Evolutionary conservation across 176 grass and related monocot genomes (phyloP), one percentile per base, ranked within the genome.

Genomic region (Typha latifolia): DNA sequence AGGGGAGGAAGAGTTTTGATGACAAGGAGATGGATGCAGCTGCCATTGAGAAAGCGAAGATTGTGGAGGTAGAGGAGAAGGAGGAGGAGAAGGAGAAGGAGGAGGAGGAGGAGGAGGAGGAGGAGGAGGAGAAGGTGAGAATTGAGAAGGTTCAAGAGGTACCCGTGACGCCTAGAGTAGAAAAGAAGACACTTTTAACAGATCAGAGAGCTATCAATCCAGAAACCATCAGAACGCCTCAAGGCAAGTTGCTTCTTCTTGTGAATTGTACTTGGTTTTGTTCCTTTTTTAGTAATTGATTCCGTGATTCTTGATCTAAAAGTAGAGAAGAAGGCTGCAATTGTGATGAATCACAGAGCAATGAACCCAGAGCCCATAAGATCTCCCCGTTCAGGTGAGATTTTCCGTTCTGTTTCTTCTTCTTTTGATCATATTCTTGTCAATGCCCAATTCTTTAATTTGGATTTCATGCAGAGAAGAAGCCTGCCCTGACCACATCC

Each of bases 241-340:
- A 70, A 85, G 77, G 90, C 88, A 49, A 84, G 67, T 8, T 59
- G 16, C n/a, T 59, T 59, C 16, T 59, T 59, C 20, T 5, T 57
- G n/a, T 59, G 16, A 59, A 59, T 22, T 59, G 14, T 22, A 59
- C 6, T 22, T 16, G 1, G 4, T 11, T 59, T 11, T 49, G 52
- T 2, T 64, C 15, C 48, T 14, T 82, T 75, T 26, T 68, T 13
- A 14, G 66, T 67, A 66, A 37, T 16, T 72, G 29, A 16, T 49
- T 52, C 47, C 18, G 49, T 51, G 49, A n/a, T 32, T 74, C 49
- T 32, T 34, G 21, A 77, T 80, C 66, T 78, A 1, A 32, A 32
- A 89, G 82, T 32, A 73, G 82, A 85, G 32, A 88, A 85, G 71
- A 91, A 77, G 62, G 11, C 67, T 4, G 70, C 76, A 68, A 65